Evolutionary conservation across 345 rosid species (phyloP), one percentile per base, ranked within the genome.

Genomic region (Reutealis trisperma): DNA sequence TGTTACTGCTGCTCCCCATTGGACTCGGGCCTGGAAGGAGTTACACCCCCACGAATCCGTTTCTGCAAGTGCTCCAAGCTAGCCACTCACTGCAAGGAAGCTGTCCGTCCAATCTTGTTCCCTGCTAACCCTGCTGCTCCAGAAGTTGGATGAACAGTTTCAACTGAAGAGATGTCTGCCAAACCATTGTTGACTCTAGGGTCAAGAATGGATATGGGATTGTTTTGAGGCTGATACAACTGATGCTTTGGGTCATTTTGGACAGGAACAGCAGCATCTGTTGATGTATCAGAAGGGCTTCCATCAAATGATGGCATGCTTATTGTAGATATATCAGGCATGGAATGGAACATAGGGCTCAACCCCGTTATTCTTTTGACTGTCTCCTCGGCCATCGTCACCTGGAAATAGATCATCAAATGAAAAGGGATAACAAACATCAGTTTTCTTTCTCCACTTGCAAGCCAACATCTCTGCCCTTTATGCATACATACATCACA

Each of bases 51-150:
- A 32, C 92, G 84, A 54, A 93, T 95, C 79, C 89, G 87, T 83
- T 95, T 93, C 80, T 96, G 98, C 84, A 93, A 78, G 81, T 88
- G 94, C 86, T 96, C 98, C 86, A 95, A 88, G 87, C 97, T 95
- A 60, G 91, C 92, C 72, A 96, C 94, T 86, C 96, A 84, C 70
- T 79, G 93, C 89, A 95, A 44, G 12, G 98, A 93, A 79, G 86
- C 83, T 55, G 98, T 81, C 78, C 87, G 82, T 62, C 84, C 92
- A 72, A 87, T 83, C 84, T 91, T 95, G 87, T 84, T 85, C 22
- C 87, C 89, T 6, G 79, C 63, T 59, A 18, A 79, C 19, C 67
- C 79, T 45, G 79, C 60, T 63, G 81, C 58, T 73, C 79, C 59
- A 51, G 87, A 75, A 79, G 72, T 79, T 58, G 75, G 76, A 74